Percentiles rank a stretch among this genome's conserved stretches.
phyloP scores from a whole-genome alignment of 306 rosid species.

The Quillaja saponaria region DNA sequence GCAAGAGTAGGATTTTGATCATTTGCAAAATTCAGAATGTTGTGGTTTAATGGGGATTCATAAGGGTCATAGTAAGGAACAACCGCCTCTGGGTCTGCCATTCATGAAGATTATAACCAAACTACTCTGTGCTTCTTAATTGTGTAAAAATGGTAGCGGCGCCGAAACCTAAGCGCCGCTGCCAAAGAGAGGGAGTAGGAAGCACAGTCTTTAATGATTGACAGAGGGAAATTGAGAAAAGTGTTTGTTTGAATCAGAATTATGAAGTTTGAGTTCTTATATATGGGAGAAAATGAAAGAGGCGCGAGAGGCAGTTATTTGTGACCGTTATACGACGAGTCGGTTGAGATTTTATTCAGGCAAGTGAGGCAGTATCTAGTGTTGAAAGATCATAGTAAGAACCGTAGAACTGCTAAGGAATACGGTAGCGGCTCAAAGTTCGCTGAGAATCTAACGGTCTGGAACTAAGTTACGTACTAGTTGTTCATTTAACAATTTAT shows the following conservation, averaged over 20 bases:
- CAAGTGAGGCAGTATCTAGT: not conserved
- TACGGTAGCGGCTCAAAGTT: too few species aligned
- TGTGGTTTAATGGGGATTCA: conserved; percentile 24
- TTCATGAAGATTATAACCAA: conserved; percentile 3
- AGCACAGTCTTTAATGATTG: conserved; percentile 16
- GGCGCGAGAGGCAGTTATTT: conserved; percentile 42
- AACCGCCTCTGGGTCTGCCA: conserved; percentile 39
- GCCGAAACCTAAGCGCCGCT: conserved; percentile 34
- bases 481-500: too few species aligned
- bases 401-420: not conserved
- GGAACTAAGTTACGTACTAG: too few species aligned
- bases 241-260: not conserved
- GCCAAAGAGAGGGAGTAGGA: not conserved
- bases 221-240: not conserved
- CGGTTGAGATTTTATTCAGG: not conserved
- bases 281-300: not conserved
- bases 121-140: not conserved
- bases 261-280: not conserved
- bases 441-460: too few species aligned
- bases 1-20: conserved; percentile 26
- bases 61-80: conserved; percentile 30
- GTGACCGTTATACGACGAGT: conserved; percentile 56
- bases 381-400: not conserved
- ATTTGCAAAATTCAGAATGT: conserved; percentile 19
- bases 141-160: conserved; percentile 34